Evolutionary conservation across 2,329 filamentous ascomycete species (phyloP).

Genomic region (Coniochaeta sp.): DNA sequence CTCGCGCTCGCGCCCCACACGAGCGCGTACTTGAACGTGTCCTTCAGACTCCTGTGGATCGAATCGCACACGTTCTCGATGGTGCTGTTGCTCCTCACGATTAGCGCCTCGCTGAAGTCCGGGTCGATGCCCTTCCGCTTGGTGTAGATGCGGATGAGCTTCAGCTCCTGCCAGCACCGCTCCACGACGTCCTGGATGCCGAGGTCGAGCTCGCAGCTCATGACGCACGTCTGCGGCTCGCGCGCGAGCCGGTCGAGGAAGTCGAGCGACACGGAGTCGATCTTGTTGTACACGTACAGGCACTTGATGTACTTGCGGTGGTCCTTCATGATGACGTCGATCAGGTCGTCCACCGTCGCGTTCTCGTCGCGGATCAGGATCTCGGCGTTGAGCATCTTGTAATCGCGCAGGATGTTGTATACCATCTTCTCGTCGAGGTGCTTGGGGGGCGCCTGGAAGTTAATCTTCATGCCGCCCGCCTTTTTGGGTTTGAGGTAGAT

Average conservation of each 20-base stretch:
- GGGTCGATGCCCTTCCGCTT: slow-evolving; percentile 92
- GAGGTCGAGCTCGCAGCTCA: slow-evolving; percentile 94
- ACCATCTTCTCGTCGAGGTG: slow-evolving; percentile 95
- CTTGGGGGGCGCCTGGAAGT: slow-evolving; percentile 84
- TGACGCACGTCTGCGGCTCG: slow-evolving; percentile 90
- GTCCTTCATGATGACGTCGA: slow-evolving; percentile 99
- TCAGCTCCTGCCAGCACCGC: slow-evolving; percentile 87
- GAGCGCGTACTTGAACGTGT: slow-evolving; percentile 97
- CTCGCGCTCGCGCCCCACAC: slow-evolving; percentile 96
- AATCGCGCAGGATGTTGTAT: slow-evolving; percentile 94
- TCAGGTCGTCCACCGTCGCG: slow-evolving; percentile 94
- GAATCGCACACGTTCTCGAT: slow-evolving; percentile 97
- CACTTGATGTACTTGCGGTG: slow-evolving; percentile 95
- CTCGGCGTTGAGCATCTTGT: slow-evolving; percentile 97
- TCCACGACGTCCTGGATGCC: slow-evolving; percentile 92
- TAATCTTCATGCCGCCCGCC: slow-evolving; percentile 98
- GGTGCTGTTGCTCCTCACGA: slow-evolving; percentile 79
- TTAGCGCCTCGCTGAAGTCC: slow-evolving; percentile 83
- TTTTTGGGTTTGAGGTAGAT: slow-evolving; percentile 97
- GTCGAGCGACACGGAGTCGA: slow-evolving; percentile 88
- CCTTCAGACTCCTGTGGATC: slow-evolving; percentile 89
- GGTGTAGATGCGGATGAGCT: slow-evolving; percentile 87
- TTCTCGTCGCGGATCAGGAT: slow-evolving; percentile 92
- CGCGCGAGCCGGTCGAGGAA: slow-evolving; percentile 88
- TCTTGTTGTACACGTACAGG: slow-evolving; percentile 99